These are phyloP conservation scores for Flaveria robusta DNA, from an alignment of 129 eudicot species.

Conservation along the genomic window DNA sequence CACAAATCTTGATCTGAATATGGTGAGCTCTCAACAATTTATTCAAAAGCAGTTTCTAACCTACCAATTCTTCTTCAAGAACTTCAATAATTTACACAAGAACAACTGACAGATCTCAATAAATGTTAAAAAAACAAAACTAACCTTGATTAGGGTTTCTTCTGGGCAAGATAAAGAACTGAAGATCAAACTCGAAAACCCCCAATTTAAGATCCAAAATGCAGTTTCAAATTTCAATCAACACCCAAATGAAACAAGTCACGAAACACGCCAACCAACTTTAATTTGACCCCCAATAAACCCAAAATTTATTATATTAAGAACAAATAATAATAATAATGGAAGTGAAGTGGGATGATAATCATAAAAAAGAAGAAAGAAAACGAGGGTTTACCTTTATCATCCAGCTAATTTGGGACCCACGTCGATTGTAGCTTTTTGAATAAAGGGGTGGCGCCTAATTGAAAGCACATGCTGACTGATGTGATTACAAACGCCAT, in stretches of 20 bases:
- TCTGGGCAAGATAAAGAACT: constrained; percentile 24
- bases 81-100: constrained; percentile 8
- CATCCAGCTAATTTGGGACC: constrained; percentile 48
- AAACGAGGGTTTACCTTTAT: constrained; percentile 35
- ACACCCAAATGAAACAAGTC: constrained; percentile 23
- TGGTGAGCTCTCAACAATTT: too few relatives aligned
- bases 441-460: constrained; percentile 34
- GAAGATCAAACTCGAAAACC: constrained; percentile 21
- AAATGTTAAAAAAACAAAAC: constrained; percentile 16
- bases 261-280: constrained; percentile 29
- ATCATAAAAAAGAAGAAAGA: constrained; percentile 23
- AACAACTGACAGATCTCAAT: not conserved
- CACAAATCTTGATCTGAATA: too few relatives aligned
- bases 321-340: not conserved
- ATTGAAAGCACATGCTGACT: constrained; percentile 33
- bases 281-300: constrained; percentile 37
- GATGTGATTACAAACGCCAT: constrained; percentile 24
- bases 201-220: constrained; percentile 28
- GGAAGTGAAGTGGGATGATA: constrained; percentile 29
- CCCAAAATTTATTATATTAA: constrained; percentile 20
- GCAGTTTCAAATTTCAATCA: constrained; percentile 21
- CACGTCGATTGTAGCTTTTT: constrained; percentile 30
- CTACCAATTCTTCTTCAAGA: constrained; percentile 13
- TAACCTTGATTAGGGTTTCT: constrained; percentile 29
- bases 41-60: constrained; percentile 1